phyloP scores from a whole-genome alignment of 768 basidiomycete species.

The Mycena haematopus region DNA sequence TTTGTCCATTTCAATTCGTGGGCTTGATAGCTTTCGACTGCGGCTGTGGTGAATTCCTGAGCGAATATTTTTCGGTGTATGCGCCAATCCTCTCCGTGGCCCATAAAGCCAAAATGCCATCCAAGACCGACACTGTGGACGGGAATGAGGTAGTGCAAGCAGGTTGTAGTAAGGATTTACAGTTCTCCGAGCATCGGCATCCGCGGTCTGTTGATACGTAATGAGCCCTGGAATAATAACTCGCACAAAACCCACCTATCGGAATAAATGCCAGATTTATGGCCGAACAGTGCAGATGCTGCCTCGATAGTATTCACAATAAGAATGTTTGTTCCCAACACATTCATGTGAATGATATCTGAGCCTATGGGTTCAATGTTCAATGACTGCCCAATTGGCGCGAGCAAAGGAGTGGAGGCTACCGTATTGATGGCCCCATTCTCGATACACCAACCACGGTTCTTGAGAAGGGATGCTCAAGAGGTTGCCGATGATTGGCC shows the following conservation, averaged over 20 bases:
- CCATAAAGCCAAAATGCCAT: constrained; percentile 34
- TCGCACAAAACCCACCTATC: constrained; percentile 22
- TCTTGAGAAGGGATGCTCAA: constrained; percentile 44
- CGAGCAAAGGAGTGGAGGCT: not conserved
- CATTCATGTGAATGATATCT: constrained; percentile 30
- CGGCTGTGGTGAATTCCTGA: constrained; percentile 23
- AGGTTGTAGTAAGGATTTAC: constrained; percentile 1
- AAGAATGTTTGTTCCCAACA: constrained; percentile 29
- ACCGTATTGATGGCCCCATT: constrained; percentile 47
- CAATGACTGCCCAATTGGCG: not conserved
- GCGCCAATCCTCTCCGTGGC: constrained; percentile 30
- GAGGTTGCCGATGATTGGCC: constrained; percentile 49
- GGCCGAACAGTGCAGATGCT: constrained; percentile 26
- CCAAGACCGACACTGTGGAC: constrained; percentile 28
- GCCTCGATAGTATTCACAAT: constrained; percentile 31
- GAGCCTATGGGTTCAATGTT: constrained; percentile 15
- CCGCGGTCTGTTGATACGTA: constrained; percentile 18
- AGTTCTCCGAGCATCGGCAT: constrained; percentile 33
- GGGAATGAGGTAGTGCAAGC: not conserved
- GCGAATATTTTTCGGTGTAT: constrained; percentile 29
- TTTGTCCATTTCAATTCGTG: constrained; percentile 28
- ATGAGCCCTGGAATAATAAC: not conserved
- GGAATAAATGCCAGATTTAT: constrained; percentile 30
- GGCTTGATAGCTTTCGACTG: constrained; percentile 12
- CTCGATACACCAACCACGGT: constrained; percentile 43